Base-by-base conservation (phyloP, 768 basidiomycete species). In the Pleurotus tuber-regium region DNA sequence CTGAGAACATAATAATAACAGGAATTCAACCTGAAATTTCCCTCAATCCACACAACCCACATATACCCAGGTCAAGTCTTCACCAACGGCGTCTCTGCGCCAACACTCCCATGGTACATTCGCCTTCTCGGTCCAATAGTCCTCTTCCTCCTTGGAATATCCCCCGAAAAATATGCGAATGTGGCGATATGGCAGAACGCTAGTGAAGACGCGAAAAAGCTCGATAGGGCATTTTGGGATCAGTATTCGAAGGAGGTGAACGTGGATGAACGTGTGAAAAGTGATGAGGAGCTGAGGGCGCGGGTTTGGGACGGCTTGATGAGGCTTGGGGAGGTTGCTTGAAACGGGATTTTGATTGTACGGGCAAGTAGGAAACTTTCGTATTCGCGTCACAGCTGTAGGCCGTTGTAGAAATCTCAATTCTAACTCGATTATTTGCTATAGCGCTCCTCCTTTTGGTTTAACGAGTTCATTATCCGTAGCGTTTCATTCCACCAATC, bases 241-340 rank as follows among this genome's bases (percentile, higher is more conserved):
- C 46, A 48, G 30, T 35, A 48, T 14, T 31, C 29, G 10, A 31
- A 19, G 29, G 46, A 35, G 21, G 46, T 48, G 10, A 36, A 19
- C n/a, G 46, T 48, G 3, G 46, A 48, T 35, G 19, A 35, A 24
- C 46, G 46, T 24, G 31, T 48, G 3, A 8, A 18, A 2, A 33
- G 30, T 8, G 46, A 48, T 14, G 8, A 31, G 6, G 46, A 48
- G 14, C 31, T 48, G 14, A 48, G 31, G 46, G 16, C 31, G n/a
- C 28, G 21, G 31, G 46, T 48, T 19, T 48, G 46, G 46, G 46
- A 48, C 11, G 31, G 16, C 53, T 57, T 43, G 18, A 10, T 40
- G 5, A 14, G 26, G 26, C 36, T 40, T 14, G n/a, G 49, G 10
- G 49, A 41, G n/a, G n/a, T n/a, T n/a, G n/a, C n/a, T n/a, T n/a